Base-by-base conservation (phyloP, 1,284 basidiomycete species). In the Tausonia pullulans region DNA sequence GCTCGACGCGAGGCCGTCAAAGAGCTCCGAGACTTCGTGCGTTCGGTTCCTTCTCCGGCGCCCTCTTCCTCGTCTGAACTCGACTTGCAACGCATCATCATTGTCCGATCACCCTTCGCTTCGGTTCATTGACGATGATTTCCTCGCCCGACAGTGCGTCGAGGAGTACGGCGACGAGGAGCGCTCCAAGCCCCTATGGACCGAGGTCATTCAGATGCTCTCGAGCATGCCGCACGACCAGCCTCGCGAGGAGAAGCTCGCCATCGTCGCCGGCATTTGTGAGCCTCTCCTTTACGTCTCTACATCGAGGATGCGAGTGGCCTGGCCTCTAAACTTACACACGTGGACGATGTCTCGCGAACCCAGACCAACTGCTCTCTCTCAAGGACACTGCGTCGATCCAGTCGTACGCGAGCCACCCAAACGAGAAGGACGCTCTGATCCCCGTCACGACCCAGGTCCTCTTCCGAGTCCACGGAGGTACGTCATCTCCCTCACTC, bases 111-210 rank as follows among this genome's bases (percentile, higher is more conserved):
- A 2, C 27, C 27, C 27, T 27, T 27, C 27, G 27, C 27, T 27
- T 27, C 27, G 27, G 27, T 27, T 27, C 27, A 27, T 27, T 27
- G 27, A 27, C 27, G 27, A 27, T 27, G 27, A 27, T 27, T 27
- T 27, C 27, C 27, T 27, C 27, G 14, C 46, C 48, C 8, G 5
- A 16, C 41, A 66, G 65, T 63, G 61, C 16, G 56, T 66, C 11
- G 65, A 66, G 9, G 61, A 62, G 61, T 66, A 59, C 65, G 62
- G 61, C 3, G 65, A 58, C 39, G 65, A 66, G 52, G 65, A 66
- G 52, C 50, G 65, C 13, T 62, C 61, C 39, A 66, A 66, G 58
- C 16, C 55, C 8, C 61, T 66, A 3, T 66, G 65, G 65, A 51
- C 62, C n/a, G 65, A 66, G 53, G 57, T 66, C 44, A 58, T 63